Conservation (phyloP, 2,329 filamentous ascomycete genomes). For the Xylariaceae sp. region DNA sequence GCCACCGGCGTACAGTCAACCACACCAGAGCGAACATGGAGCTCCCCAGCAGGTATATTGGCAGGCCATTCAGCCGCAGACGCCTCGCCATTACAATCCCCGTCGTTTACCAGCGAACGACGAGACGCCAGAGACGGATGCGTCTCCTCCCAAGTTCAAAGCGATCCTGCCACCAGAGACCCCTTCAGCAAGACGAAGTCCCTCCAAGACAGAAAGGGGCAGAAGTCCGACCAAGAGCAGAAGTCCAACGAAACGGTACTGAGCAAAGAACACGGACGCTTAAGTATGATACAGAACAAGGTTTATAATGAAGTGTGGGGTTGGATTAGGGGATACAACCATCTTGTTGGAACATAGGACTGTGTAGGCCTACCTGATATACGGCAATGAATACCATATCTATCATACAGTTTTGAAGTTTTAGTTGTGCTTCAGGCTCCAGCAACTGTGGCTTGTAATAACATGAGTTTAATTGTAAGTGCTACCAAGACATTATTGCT, state of each 20-base stretch:
- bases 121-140: constrained; percentile 56
- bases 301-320: neutral
- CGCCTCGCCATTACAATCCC: constrained; percentile 34
- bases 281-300: neutral
- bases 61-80: constrained; percentile 40
- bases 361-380: neutral
- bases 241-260: constrained; percentile 56
- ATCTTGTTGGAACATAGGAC: neutral
- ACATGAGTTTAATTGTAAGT: too few relatives aligned
- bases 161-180: constrained; percentile 49
- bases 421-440: too few relatives aligned
- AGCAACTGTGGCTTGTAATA: too few relatives aligned
- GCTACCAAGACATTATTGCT: too few relatives aligned
- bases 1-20: constrained; percentile 30
- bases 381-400: neutral
- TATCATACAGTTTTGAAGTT: neutral
- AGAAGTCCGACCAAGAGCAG: constrained; percentile 45
- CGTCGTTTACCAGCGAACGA: constrained; percentile 35
- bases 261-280: neutral
- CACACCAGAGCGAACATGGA: constrained; percentile 27
- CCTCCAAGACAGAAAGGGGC: constrained; percentile 57
- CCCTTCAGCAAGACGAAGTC: constrained; percentile 41
- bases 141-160: constrained; percentile 50
- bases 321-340: neutral
- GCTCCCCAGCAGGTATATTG: constrained; percentile 39